Conservation (phyloP, 2,329 filamentous ascomycete genomes). For the Corniculantispora saksenae region DNA sequence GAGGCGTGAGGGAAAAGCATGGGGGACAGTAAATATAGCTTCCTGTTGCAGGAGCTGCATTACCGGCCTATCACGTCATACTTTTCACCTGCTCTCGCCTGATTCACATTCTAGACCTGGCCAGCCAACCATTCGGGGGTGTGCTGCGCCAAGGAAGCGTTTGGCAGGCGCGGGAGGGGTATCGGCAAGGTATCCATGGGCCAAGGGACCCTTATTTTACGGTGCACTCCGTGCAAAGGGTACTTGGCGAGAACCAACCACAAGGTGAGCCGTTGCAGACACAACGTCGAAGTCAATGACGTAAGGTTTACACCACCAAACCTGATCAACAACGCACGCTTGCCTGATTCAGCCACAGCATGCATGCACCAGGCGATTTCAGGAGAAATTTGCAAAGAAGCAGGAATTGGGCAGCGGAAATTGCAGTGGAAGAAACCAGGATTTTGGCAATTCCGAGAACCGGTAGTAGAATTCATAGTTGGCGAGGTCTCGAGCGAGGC, state of each 20-base stretch:
- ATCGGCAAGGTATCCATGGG: conserved; percentile 8
- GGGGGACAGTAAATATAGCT: conserved; percentile 8
- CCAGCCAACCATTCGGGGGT: conserved; percentile 4
- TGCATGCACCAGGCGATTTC: neutral
- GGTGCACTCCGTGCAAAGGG: neutral
- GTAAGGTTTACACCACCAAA: conserved; percentile 9
- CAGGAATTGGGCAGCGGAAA: neutral
- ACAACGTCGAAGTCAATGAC: conserved; percentile 14
- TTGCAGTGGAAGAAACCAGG: neutral
- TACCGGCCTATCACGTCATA: conserved; percentile 18
- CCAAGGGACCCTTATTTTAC: neutral
- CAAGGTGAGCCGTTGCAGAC: neutral
- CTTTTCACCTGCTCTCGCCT: conserved; percentile 16
- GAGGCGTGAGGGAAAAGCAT: neutral
- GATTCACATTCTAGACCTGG: conserved; percentile 11
- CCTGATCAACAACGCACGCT: neutral
- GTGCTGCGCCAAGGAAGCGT: neutral
- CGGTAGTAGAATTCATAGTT: too few species aligned
- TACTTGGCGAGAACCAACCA: conserved; percentile 7
- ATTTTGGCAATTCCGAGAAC: neutral
- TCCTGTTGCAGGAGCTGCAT: neutral
- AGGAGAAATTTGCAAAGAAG: neutral
- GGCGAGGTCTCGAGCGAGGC: too few species aligned
- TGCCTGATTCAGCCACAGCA: neutral
- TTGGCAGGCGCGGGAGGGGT: neutral